These are phyloP conservation scores for Cytospora mali DNA, from an alignment of 2,329 filamentous ascomycete genomes.

Conservation along the genomic window DNA sequence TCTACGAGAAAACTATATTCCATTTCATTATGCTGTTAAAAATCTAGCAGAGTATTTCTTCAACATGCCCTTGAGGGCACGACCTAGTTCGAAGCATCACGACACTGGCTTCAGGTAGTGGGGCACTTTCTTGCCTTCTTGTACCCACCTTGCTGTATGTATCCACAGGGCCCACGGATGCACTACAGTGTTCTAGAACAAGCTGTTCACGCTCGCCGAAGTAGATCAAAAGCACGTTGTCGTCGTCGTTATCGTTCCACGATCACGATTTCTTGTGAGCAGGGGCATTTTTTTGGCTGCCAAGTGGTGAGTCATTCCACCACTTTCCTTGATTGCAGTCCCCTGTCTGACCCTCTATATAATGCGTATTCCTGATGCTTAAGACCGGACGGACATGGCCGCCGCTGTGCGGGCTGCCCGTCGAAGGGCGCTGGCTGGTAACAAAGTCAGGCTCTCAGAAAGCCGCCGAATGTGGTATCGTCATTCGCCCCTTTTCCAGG, in stretches of 20 bases:
- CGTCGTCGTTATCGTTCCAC: too few relatives aligned
- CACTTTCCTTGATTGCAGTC: slow-evolving; percentile 18
- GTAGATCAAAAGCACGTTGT: background rate
- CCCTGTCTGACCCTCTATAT: slow-evolving; percentile 1
- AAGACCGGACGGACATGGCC: slow-evolving; percentile 12
- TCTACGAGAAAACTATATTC: background rate
- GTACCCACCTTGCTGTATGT: slow-evolving; percentile 13
- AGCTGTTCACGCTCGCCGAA: background rate
- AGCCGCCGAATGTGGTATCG: slow-evolving; percentile 5
- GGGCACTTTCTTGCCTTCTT: slow-evolving; percentile 1
- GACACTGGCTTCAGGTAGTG: background rate
- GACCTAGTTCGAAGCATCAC: background rate
- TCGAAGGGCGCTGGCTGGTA: slow-evolving; percentile 5
- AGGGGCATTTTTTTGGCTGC: background rate
- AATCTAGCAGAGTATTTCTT: background rate
- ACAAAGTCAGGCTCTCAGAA: slow-evolving; percentile 11
- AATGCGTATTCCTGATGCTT: slow-evolving; percentile 14
- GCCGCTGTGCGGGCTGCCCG: slow-evolving; percentile 14
- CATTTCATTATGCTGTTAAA: background rate
- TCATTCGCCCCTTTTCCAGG: slow-evolving; percentile 17
- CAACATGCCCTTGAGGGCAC: background rate
- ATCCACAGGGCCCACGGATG: slow-evolving; percentile 8
- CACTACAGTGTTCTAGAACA: slow-evolving; percentile 21
- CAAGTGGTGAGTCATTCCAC: slow-evolving; percentile 11
- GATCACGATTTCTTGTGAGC: background rate